phyloP scores from a whole-genome alignment of 1,139 yeast species.

The Taphrina confusa region DNA sequence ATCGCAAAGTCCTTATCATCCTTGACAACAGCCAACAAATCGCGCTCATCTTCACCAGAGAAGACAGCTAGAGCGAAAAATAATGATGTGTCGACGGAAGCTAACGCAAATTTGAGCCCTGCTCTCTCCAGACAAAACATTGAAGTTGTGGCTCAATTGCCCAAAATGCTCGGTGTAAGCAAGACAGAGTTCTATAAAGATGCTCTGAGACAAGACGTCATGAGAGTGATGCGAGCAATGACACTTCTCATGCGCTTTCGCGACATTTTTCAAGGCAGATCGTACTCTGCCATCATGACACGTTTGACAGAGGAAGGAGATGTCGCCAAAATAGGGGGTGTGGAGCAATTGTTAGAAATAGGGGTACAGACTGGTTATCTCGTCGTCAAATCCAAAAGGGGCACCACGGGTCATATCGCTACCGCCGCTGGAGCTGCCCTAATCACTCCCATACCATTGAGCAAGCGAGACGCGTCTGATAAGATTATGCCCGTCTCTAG shows the following conservation, averaged over 20 bases:
- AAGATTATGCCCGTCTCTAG: not conserved
- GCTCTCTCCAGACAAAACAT: not conserved
- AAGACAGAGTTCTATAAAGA: constrained; percentile 8
- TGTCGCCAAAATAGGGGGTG: constrained; percentile 11
- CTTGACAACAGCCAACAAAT: no score
- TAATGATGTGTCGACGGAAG: no score
- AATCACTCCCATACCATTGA: not conserved
- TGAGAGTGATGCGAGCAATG: constrained; percentile 14
- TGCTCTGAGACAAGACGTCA: constrained; percentile 3
- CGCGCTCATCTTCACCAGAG: no score
- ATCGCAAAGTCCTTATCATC: no score
- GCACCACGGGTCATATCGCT: not conserved
- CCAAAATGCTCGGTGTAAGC: not conserved
- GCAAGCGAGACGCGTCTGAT: not conserved
- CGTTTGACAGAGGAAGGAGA: constrained; percentile 23
- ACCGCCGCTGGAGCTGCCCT: not conserved
- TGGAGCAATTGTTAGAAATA: constrained; percentile 9
- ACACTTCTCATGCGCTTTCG: constrained; percentile 18
- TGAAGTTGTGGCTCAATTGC: constrained; percentile 3
- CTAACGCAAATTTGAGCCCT: not conserved
- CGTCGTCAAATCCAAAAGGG: not conserved
- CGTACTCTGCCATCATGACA: not conserved
- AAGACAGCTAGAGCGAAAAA: no score
- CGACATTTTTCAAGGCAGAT: constrained; percentile 4
- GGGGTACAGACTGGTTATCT: constrained; percentile 19